Percentiles rank a stretch among this genome's conserved stretches.
Conservation (phyloP, 2,329 filamentous ascomycete species). For the Amauroascus niger region DNA sequence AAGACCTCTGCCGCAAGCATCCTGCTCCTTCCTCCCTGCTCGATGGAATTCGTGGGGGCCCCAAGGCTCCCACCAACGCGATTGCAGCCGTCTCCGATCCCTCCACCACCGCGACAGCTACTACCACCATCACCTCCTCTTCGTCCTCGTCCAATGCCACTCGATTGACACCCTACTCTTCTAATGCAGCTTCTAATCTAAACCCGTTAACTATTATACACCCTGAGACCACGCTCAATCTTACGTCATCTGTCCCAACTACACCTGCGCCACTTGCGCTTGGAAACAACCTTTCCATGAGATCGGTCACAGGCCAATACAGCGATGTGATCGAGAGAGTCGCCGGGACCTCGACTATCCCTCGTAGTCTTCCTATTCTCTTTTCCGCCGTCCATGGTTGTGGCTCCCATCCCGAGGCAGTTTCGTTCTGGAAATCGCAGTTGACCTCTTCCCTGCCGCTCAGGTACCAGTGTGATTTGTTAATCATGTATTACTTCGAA, state of each 20-base stretch:
- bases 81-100: constrained; percentile 5
- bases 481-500: constrained; percentile 25
- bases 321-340: background rate
- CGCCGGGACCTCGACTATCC: constrained; percentile 3
- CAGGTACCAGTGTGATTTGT: constrained; percentile 21
- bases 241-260: background rate
- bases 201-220: background rate
- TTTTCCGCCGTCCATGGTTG: background rate
- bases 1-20: constrained; percentile 25
- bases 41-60: constrained; percentile 4
- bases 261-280: background rate
- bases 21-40: constrained; percentile 21
- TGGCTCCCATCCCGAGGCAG: constrained; percentile 10
- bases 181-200: background rate
- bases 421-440: constrained; percentile 20
- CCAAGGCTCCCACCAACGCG: background rate
- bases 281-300: background rate
- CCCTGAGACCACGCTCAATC: background rate
- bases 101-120: background rate
- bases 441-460: constrained; percentile 18
- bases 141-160: too few relatives aligned
- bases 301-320: background rate
- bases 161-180: background rate
- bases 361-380: constrained; percentile 5
- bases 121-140: constrained; percentile 1